phyloP scores from a whole-genome alignment of 2,329 filamentous ascomycete species.

The Colletotrichum chrysophilum region DNA sequence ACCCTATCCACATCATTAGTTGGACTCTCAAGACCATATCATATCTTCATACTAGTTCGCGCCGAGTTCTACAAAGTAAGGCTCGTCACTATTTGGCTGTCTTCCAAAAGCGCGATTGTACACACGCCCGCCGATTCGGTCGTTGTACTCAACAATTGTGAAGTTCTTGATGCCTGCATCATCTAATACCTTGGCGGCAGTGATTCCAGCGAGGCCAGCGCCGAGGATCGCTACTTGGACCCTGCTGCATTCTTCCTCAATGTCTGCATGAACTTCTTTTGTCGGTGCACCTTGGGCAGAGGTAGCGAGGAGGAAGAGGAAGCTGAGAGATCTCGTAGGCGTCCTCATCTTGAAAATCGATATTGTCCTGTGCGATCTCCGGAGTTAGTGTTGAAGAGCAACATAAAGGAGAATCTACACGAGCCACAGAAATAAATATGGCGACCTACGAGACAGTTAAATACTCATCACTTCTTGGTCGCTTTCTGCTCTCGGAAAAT shows the following conservation, averaged over 20 bases:
- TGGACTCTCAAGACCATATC: not conserved
- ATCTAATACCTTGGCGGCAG: constrained; percentile 66
- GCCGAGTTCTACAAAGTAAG: constrained; percentile 67
- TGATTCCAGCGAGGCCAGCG: constrained; percentile 67
- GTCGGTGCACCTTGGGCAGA: not conserved
- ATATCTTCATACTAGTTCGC: constrained; percentile 63
- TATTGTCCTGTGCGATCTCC: not conserved
- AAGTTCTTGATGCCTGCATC: constrained; percentile 69
- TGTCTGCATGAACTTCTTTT: not conserved
- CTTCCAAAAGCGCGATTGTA: constrained; percentile 62
- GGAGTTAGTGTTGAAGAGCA: not conserved
- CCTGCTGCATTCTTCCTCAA: constrained; percentile 27
- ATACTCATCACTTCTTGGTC: not conserved
- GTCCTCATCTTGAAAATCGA: not conserved
- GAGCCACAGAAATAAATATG: not conserved
- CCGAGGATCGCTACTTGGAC: constrained; percentile 53
- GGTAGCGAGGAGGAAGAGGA: not conserved
- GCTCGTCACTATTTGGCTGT: constrained; percentile 46
- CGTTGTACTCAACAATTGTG: constrained; percentile 67
- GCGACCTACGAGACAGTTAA: not conserved
- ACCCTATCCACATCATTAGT: not conserved
- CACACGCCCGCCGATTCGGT: constrained; percentile 67
- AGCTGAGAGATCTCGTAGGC: not conserved
- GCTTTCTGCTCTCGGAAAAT: not conserved
- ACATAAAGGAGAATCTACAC: not conserved